These are phyloP conservation scores for Candida sp. DNA, from an alignment of 1,139 yeast species.

Conservation along the genomic window DNA sequence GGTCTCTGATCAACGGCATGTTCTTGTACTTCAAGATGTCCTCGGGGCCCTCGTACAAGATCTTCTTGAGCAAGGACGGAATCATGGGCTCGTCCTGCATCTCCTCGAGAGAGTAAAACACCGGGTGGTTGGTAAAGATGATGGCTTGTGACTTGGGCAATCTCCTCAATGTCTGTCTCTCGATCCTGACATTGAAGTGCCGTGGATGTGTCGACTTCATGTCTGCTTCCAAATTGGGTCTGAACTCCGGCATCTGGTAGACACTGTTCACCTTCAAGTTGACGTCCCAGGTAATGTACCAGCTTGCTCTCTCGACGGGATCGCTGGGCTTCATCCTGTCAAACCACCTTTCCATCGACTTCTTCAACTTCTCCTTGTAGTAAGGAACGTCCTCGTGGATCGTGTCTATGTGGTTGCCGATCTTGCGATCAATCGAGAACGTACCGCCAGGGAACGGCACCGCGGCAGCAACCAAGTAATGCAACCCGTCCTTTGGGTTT, in stretches of 20 bases:
- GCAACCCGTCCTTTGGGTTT: constrained; percentile 57
- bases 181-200: constrained; percentile 61
- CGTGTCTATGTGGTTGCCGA: constrained; percentile 64
- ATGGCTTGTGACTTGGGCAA: constrained; percentile 52
- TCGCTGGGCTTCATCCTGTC: constrained; percentile 58
- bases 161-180: constrained; percentile 56
- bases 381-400: constrained; percentile 79
- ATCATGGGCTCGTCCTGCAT: constrained; percentile 80
- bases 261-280: constrained; percentile 58
- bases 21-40: constrained; percentile 66
- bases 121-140: constrained; percentile 69
- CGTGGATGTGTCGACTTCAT: constrained; percentile 40
- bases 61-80: constrained; percentile 67
- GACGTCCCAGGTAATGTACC: constrained; percentile 78
- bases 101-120: constrained; percentile 71
- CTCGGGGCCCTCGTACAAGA: constrained; percentile 69
- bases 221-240: constrained; percentile 30
- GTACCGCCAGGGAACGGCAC: constrained; percentile 84
- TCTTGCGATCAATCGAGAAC: constrained; percentile 60
- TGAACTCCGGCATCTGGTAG: constrained; percentile 47
- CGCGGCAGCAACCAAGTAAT: constrained; percentile 73
- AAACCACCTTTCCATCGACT: constrained; percentile 81
- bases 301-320: constrained; percentile 76
- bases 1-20: constrained; percentile 61
- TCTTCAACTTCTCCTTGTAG: constrained; percentile 65